Evolutionary conservation across 148 eudicot genomes (phyloP), one percentile per base, ranked within the genome.

Genomic region (Dianthus caryophyllus): DNA sequence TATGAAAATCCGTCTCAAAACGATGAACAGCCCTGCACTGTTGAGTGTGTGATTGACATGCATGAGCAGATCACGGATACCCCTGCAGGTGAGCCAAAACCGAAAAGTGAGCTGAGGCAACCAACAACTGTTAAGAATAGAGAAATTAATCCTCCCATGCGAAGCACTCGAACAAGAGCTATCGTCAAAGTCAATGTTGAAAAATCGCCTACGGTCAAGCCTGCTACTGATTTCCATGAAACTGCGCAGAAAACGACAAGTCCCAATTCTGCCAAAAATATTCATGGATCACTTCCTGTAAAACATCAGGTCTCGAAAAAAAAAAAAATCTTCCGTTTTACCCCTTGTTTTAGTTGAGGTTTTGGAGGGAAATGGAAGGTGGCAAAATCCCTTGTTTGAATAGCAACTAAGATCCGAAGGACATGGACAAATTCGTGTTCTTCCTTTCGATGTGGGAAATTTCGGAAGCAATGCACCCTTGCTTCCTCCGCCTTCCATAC

Each of bases 61-160:
- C 80, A 74, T 24, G 83, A 75, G 29, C 76, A 70, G 60, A 81
- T 68, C 60, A 70, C 20, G 56, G 79, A 86, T n/a, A 76, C 78
- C 59, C 1, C n/a, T 71, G 26, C 77, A 72, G 81, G 78, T 56
- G 91, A 86, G 56, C 79, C 52, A 55, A 81, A 71, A 55, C n/a
- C 75, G 41, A 77, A 17, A 64, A 52, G 9, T 70, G 89, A 82
- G 70, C 64, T 41, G 38, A 87, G 84, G 76, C 93, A 76, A 67
- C 89, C 93, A 5, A 95, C 80, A 78, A 74, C 74, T 20, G 80
- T 79, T 16, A 95, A 85, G 69, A 82, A 75, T 71, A 81, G 99
- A 82, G 99, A 90, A 75, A 83, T 67, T 64, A 84, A 89, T 76
- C 90, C 99, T 49, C 99, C 99, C 1, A 71, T 90, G 88, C 83